These are phyloP conservation scores for Cladosporium sp. DNA, from an alignment of 2,329 filamentous ascomycete genomes.

Conservation along the genomic window DNA sequence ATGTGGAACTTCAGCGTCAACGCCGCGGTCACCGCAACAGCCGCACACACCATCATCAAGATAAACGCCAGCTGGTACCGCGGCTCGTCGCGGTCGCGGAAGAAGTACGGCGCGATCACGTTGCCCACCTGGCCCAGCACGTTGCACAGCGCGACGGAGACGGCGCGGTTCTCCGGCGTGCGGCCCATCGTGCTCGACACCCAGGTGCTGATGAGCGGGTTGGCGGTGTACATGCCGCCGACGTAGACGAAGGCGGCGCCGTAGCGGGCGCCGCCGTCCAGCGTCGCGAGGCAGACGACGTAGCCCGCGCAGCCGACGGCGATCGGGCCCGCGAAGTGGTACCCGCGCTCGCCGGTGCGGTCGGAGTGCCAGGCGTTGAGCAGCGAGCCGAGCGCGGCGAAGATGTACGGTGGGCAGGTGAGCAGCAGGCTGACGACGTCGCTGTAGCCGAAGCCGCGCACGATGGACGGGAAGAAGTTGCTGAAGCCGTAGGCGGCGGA, in stretches of 20 bases:
- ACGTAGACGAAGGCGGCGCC: constrained; percentile 30
- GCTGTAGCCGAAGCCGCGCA: constrained; percentile 29
- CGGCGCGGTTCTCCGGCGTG: constrained; percentile 36
- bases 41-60: constrained; percentile 12
- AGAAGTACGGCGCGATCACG: constrained; percentile 39
- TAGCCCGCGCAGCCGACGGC: constrained; percentile 6
- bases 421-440: constrained; percentile 28
- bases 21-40: constrained; percentile 3
- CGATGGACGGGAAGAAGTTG: constrained; percentile 7
- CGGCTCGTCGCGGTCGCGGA: constrained; percentile 17
- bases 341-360: constrained; percentile 35
- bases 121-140: constrained; percentile 35
- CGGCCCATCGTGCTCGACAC: constrained; percentile 29
- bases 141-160: constrained; percentile 33
- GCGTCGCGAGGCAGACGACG: constrained; percentile 2
- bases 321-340: constrained; percentile 18
- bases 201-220: constrained; percentile 34
- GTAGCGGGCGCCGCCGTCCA: constrained; percentile 18
- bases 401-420: constrained; percentile 29
- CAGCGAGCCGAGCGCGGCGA: constrained; percentile 23
- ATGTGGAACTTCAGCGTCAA: constrained; percentile 11
- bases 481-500: constrained; percentile 7
- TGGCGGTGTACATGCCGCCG: constrained; percentile 30
- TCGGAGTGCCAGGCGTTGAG: constrained; percentile 31
- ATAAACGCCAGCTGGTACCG: constrained; percentile 11